Conservation (phyloP, 352 stramenopile species). For the Phytophthora colocasiae region DNA sequence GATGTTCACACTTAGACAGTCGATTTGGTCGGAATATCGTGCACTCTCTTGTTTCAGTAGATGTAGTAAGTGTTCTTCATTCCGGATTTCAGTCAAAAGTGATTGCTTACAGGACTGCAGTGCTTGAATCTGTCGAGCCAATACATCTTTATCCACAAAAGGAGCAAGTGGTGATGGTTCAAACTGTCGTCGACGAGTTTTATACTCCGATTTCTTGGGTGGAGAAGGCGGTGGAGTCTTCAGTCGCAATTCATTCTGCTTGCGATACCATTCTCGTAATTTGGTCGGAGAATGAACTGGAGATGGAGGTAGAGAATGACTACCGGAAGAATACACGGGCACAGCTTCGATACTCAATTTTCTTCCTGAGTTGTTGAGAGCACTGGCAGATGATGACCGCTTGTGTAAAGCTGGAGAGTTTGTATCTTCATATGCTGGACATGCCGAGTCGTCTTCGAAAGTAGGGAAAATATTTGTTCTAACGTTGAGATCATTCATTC, state of each 20-base stretch:
- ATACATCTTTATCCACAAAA: conserved; percentile 50
- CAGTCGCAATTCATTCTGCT: conserved; percentile 34
- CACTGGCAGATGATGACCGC: conserved; percentile 29
- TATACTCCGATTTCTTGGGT: conserved; percentile 10
- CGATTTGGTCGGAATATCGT: conserved; percentile 59
- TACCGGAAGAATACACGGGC: conserved; percentile 7
- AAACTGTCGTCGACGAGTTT: conserved; percentile 2
- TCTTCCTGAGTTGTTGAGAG: conserved; percentile 16
- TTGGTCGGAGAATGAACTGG: conserved; percentile 35
- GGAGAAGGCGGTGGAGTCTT: conserved; percentile 33
- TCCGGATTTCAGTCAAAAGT: conserved; percentile 63
- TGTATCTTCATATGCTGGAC: conserved; percentile 64
- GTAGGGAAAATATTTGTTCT: conserved; percentile 42
- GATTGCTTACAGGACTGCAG: conserved; percentile 76
- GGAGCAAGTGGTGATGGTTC: conserved; percentile 31
- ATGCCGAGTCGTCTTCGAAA: conserved; percentile 68
- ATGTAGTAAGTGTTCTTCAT: conserved; percentile 71
- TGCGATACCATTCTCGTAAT: conserved; percentile 37
- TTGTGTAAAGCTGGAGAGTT: conserved; percentile 17
- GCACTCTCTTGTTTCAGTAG: conserved; percentile 57
- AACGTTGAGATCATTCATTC: conserved; percentile 19
- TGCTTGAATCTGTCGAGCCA: conserved; percentile 61
- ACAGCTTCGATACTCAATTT: conserved; percentile 1
- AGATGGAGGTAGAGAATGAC: conserved; percentile 30
- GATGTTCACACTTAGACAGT: conserved; percentile 59